phyloP scores from a whole-genome alignment of 106 monocot genomes.

The Dioscorea dumetorum region DNA sequence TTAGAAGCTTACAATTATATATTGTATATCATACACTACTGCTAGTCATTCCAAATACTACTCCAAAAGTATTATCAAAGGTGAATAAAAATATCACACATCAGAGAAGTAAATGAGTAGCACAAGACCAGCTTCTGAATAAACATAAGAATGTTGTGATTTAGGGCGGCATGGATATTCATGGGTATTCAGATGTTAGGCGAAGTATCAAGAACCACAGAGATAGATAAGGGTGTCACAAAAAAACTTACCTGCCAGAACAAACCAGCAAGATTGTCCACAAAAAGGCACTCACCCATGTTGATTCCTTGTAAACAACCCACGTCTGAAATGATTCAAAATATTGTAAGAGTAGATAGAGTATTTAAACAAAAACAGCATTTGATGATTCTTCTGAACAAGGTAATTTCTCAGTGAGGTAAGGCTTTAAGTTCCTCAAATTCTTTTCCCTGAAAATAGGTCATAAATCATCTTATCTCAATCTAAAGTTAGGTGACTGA shows the following conservation, averaged over 20 bases:
- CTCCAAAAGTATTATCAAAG: too few species aligned
- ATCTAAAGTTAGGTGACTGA: too few species aligned
- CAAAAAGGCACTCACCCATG: constrained; percentile 50
- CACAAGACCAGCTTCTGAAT: too few species aligned
- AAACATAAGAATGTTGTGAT: too few species aligned
- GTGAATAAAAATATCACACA: too few species aligned
- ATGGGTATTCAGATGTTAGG: neutral
- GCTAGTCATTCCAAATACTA: too few species aligned
- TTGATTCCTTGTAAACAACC: constrained; percentile 67
- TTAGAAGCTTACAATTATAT: too few species aligned
- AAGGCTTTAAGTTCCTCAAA: neutral
- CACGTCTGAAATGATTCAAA: constrained; percentile 40
- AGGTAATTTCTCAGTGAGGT: neutral
- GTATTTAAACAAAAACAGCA: neutral
- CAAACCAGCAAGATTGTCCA: constrained; percentile 65
- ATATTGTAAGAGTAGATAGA: neutral
- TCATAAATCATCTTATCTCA: too few species aligned
- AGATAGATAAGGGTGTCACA: neutral
- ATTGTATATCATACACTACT: too few species aligned
- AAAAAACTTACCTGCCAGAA: constrained; percentile 60
- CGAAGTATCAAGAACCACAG: neutral
- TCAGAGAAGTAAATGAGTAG: too few species aligned
- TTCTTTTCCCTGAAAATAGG: neutral
- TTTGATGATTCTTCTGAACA: neutral
- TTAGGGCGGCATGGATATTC: too few species aligned